Base-by-base conservation (phyloP, 2,329 filamentous ascomycete genomes). In the Exophiala calicioides region DNA sequence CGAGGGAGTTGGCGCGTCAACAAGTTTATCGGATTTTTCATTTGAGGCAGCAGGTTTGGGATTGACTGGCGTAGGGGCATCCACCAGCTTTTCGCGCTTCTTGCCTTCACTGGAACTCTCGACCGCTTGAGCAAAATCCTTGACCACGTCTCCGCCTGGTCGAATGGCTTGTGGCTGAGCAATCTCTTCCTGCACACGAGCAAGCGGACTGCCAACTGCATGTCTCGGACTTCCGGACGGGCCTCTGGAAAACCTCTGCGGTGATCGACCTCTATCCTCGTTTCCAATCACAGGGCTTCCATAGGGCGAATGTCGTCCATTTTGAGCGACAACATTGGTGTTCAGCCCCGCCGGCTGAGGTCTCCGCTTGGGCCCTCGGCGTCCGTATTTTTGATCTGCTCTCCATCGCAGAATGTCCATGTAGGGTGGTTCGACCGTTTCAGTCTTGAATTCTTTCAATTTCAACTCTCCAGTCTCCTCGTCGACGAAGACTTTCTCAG, bases 391-490 rank as follows among this genome's bases (percentile, higher is more conserved):
- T 67, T 97, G 91, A 65, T 98, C 93, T 71, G 86, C 84, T 64
- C 93, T 84, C 90, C 93, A 97, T 58, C 93, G 81, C 60, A 98
- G 74, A 62, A 98, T 95, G 64, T 95, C 91, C 63, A 98, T 84
- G 68, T 97, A 98, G 19, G 85, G 79, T 15, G 93, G 93, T 69
- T 97, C 91, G 44, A 96, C 88, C 44, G 88, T 88, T 57, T 86
- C 81, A 41, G 84, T 80, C 75, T 88, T 93, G 75, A 97, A 97
- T 66, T 95, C 89, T 59, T 87, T 83, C 61, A 98, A 75, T 72
- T 95, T 96, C 58, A 98, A 79, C 68, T 97, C 93, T 59, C 85
- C 82, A 44, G 78, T 88, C 12, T 98, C 93, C 62, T 98, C 93
- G 56, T 97, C 90, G 42, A 98, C 86, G 60, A 82, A 87, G 76